These are phyloP conservation scores for Suillus placidus DNA, from an alignment of 768 basidiomycete species.

Conservation along the genomic window DNA sequence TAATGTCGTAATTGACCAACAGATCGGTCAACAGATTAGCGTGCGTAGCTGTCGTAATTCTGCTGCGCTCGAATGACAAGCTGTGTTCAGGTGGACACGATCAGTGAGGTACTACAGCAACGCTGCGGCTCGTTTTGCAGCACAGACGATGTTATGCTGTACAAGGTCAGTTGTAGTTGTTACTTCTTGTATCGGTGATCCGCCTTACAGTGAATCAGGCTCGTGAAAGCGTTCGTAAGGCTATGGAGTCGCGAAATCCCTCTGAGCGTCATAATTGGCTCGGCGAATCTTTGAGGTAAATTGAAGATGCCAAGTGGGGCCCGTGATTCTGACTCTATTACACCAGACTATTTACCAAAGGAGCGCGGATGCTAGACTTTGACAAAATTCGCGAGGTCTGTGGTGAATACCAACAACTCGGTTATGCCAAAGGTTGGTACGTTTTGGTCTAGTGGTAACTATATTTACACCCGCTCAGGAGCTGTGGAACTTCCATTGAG, in stretches of 20 bases:
- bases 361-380: conserved; percentile 80
- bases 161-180: conserved; percentile 66
- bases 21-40: conserved; percentile 95
- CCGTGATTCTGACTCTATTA: conserved; percentile 11
- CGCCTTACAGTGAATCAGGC: conserved; percentile 55
- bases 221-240: conserved; percentile 89
- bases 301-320: neutral
- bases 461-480: conserved; percentile 46
- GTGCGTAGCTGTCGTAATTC: conserved; percentile 46
- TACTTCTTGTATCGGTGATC: conserved; percentile 3
- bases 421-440: conserved; percentile 75
- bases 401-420: conserved; percentile 85
- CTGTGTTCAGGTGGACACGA: conserved; percentile 80
- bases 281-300: conserved; percentile 83
- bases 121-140: conserved; percentile 98
- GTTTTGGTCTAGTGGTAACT: neutral
- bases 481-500: conserved; percentile 83
- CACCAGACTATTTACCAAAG: conserved; percentile 82
- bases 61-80: conserved; percentile 12
- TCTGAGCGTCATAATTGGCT: conserved; percentile 79
- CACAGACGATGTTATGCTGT: conserved; percentile 95
- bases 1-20: conserved; percentile 95
- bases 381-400: conserved; percentile 85
- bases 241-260: conserved; percentile 76
- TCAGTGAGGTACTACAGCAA: conserved; percentile 92